These are phyloP conservation scores for Seminavis robusta DNA, from an alignment of 108 stramenopile species.

Conservation along the genomic window DNA sequence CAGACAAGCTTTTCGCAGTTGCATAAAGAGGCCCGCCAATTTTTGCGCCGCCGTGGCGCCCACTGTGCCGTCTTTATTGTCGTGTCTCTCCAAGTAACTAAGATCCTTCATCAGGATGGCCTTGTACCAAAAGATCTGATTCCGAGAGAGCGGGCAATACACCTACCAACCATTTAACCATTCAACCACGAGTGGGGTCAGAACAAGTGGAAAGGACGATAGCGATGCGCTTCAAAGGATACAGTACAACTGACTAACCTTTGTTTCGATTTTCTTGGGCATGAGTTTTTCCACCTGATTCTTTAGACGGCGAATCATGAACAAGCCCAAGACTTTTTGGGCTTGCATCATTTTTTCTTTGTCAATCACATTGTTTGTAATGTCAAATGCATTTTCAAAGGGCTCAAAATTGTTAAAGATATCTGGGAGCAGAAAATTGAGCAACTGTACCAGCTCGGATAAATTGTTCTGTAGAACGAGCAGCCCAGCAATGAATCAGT, in stretches of 20 bases:
- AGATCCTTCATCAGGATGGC: conserved; percentile 62
- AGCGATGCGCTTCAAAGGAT: too few relatives aligned
- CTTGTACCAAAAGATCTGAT: conserved; percentile 69
- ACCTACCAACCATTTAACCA: too few relatives aligned
- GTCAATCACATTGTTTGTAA: conserved; percentile 58
- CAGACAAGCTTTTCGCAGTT: conserved; percentile 68
- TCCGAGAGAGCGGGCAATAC: conserved; percentile 42
- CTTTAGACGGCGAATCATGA: conserved; percentile 75
- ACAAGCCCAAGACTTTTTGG: conserved; percentile 56
- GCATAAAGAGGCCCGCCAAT: conserved; percentile 65
- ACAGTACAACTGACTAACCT: too few relatives aligned
- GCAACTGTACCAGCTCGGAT: conserved; percentile 63
- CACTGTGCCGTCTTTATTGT: too few relatives aligned
- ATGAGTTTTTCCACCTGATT: conserved; percentile 64
- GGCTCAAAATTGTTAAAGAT: conserved; percentile 45
- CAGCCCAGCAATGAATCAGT: too few relatives aligned
- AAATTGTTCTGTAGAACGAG: conserved; percentile 90
- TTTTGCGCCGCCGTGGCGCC: conserved; percentile 1
- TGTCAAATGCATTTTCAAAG: conserved; percentile 82
- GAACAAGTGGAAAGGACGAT: too few relatives aligned
- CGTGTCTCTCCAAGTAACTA: conserved; percentile 25
- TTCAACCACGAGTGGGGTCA: too few relatives aligned
- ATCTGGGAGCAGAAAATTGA: conserved; percentile 66
- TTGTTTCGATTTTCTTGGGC: conserved; percentile 71
- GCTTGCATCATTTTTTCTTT: conserved; percentile 48